Conservation (phyloP, 495 filamentous ascomycete species). For the Xylaria sp. region DNA sequence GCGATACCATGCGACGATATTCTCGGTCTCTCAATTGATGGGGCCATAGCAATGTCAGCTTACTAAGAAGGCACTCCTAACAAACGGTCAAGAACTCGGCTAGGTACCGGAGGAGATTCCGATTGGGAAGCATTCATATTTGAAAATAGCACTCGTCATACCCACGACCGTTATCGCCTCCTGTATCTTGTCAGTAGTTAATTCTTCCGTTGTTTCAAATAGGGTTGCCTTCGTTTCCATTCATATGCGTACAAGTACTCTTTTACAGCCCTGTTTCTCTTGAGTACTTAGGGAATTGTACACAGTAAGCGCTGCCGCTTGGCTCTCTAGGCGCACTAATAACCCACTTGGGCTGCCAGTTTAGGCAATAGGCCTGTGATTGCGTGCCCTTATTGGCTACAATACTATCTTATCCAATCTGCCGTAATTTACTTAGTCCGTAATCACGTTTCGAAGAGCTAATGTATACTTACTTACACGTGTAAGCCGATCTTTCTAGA, state of each 20-base stretch:
- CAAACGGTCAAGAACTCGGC: neutral
- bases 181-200: neutral
- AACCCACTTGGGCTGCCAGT: constrained; percentile 2
- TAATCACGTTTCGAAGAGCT: neutral
- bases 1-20: neutral
- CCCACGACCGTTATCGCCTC: neutral
- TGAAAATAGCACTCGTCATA: neutral
- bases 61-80: neutral
- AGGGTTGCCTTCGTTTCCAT: neutral
- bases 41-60: constrained; percentile 20
- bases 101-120: neutral
- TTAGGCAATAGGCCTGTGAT: neutral
- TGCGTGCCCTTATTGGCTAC: neutral
- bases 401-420: neutral
- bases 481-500: neutral
- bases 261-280: neutral
- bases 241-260: neutral
- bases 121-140: neutral
- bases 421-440: neutral
- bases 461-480: neutral
- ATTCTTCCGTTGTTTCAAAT: neutral
- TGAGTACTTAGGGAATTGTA: neutral
- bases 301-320: constrained; percentile 9
- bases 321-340: neutral
- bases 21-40: neutral